Conservation (phyloP, 495 filamentous ascomycete genomes). For the Halenospora varia region DNA sequence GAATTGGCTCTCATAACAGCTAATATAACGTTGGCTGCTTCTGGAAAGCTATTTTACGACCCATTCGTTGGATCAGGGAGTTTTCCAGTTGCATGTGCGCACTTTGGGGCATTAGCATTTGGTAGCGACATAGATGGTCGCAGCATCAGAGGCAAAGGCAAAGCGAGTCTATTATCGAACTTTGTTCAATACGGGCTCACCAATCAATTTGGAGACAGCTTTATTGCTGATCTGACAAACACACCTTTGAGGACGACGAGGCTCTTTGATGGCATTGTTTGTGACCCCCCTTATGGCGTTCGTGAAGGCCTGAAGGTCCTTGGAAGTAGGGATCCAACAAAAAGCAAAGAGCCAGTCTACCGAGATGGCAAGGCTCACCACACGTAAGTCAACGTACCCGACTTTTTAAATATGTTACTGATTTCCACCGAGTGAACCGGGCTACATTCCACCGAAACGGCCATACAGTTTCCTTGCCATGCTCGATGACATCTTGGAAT, state of each 20-base stretch:
- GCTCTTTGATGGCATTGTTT: constrained; percentile 87
- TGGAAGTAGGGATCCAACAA: constrained; percentile 65
- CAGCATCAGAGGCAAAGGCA: constrained; percentile 67
- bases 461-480: constrained; percentile 89
- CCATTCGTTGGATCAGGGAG: constrained; percentile 94
- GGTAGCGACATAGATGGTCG: constrained; percentile 94
- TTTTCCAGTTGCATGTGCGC: constrained; percentile 79
- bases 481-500: constrained; percentile 83
- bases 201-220: constrained; percentile 63
- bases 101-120: constrained; percentile 77
- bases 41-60: constrained; percentile 83
- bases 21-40: constrained; percentile 78
- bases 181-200: constrained; percentile 78
- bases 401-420: not conserved
- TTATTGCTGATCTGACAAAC: constrained; percentile 87
- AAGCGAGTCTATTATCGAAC: constrained; percentile 58
- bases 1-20: constrained; percentile 89
- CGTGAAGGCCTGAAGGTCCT: constrained; percentile 87
- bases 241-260: constrained; percentile 62
- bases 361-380: constrained; percentile 69
- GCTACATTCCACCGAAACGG: constrained; percentile 84
- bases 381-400: constrained; percentile 43
- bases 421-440: constrained; percentile 47
- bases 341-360: constrained; percentile 53
- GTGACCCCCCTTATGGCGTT: constrained; percentile 97